A percentile compares a stretch with the other conserved stretches of the same genome.
phyloP scores from a whole-genome alignment of 768 basidiomycete species.

The Postia placenta region DNA sequence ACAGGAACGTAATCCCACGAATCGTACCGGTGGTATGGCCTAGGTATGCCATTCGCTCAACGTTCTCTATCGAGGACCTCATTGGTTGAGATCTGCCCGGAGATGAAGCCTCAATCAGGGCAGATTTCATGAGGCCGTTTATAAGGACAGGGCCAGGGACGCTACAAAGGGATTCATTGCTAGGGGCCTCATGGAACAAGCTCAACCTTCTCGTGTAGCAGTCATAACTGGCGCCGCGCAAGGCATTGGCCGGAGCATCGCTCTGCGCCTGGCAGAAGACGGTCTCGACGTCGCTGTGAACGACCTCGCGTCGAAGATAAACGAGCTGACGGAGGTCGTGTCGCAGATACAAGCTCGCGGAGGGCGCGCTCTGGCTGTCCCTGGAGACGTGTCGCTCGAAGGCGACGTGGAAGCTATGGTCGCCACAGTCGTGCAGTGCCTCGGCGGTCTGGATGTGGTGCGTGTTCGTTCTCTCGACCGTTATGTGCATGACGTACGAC shows the following conservation, averaged over 20 bases:
- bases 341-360: slow-evolving; percentile 13
- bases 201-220: no score
- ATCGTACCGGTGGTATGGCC: no score
- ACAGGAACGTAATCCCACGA: no score
- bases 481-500: not conserved
- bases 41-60: no score
- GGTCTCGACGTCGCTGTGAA: slow-evolving; percentile 18
- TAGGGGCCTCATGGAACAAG: no score
- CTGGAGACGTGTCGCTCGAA: slow-evolving; percentile 25
- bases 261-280: slow-evolving; percentile 18
- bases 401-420: slow-evolving; percentile 31
- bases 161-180: no score
- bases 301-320: slow-evolving; percentile 13
- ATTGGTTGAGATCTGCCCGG: no score
- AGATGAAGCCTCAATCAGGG: no score
- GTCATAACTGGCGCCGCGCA: slow-evolving; percentile 24
- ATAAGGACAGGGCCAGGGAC: no score
- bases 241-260: slow-evolving; percentile 23
- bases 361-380: slow-evolving; percentile 17
- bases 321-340: slow-evolving; percentile 11
- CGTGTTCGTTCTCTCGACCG: slow-evolving; percentile 10
- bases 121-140: no score
- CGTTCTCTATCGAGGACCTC: no score
- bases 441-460: slow-evolving; percentile 45
- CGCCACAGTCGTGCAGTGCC: slow-evolving; percentile 14